Percentiles rank a stretch among this genome's conserved stretches.
Evolutionary conservation across 2,329 filamentous ascomycete species (phyloP).

Genomic region (Alternaria arbusti): DNA sequence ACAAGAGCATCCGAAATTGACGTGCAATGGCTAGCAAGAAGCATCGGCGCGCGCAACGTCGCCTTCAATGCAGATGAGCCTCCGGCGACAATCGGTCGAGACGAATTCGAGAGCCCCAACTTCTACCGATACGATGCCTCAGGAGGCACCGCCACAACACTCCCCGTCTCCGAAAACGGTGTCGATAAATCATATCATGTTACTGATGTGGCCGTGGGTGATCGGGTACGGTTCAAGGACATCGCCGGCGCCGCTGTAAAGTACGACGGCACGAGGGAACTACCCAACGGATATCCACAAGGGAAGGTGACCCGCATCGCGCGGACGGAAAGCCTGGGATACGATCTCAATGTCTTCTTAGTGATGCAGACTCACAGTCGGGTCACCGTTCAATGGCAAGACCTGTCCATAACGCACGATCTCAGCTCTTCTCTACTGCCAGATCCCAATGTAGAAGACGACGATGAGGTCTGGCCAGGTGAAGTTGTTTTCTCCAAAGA

Average conservation of each 20-base stretch:
- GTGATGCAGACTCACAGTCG: slow-evolving; percentile 57
- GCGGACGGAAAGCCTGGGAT: slow-evolving; percentile 58
- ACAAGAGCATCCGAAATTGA: slow-evolving; percentile 54
- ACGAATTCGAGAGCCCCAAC: slow-evolving; percentile 52
- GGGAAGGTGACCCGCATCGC: slow-evolving; percentile 55
- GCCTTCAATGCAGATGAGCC: slow-evolving; percentile 40
- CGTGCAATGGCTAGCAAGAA: slow-evolving; percentile 61
- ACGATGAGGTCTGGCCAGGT: slow-evolving; percentile 64
- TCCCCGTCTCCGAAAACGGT: slow-evolving; percentile 33
- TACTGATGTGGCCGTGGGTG: slow-evolving; percentile 52
- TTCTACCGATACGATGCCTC: slow-evolving; percentile 54
- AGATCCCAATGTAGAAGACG: slow-evolving; percentile 59
- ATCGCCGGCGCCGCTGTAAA: slow-evolving; percentile 58
- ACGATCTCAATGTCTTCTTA: slow-evolving; percentile 65
- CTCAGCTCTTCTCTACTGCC: slow-evolving; percentile 55
- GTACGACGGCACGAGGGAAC: slow-evolving; percentile 51
- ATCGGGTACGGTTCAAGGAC: slow-evolving; percentile 64
- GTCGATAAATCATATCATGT: slow-evolving; percentile 41
- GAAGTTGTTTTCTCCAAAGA: slow-evolving; percentile 61
- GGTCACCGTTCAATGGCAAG: slow-evolving; percentile 66
- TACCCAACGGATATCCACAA: slow-evolving; percentile 40
- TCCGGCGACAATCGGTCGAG: slow-evolving; percentile 35
- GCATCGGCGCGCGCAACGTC: slow-evolving; percentile 37
- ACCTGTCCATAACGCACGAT: slow-evolving; percentile 59
- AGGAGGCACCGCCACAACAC: slow-evolving; percentile 24